Conservation (phyloP, 2,329 filamentous ascomycete genomes). For the Metarhizium guizhouense region DNA sequence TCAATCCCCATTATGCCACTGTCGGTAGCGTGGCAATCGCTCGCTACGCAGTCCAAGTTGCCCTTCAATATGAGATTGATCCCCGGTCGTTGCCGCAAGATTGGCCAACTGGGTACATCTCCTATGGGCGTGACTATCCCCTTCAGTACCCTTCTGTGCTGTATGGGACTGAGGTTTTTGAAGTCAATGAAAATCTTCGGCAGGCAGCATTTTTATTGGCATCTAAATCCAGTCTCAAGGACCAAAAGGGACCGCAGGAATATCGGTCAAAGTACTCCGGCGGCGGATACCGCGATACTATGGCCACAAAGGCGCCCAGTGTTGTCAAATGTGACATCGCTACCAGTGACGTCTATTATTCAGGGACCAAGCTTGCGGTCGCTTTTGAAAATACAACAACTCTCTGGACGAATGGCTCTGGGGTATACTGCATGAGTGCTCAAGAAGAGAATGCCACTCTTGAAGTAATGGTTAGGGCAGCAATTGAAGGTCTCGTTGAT, state of each 20-base stretch:
- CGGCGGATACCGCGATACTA: constrained; percentile 28
- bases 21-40: constrained; percentile 59
- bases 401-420: constrained; percentile 59
- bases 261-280: constrained; percentile 47
- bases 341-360: constrained; percentile 66
- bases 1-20: constrained; percentile 60
- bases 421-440: constrained; percentile 60
- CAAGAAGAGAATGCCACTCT: constrained; percentile 66
- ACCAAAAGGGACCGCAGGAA: constrained; percentile 35
- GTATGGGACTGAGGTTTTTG: constrained; percentile 64
- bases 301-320: constrained; percentile 38
- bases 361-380: constrained; percentile 48
- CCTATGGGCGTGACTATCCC: constrained; percentile 48
- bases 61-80: constrained; percentile 69
- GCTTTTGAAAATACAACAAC: constrained; percentile 57
- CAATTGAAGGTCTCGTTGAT: constrained; percentile 49
- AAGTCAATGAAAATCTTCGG: constrained; percentile 51
- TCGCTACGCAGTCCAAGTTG: constrained; percentile 63
- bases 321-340: constrained; percentile 58
- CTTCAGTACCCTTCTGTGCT: constrained; percentile 46
- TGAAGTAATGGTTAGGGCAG: constrained; percentile 53
- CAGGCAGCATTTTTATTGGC: constrained; percentile 44
- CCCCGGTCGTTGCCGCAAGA: constrained; percentile 56
- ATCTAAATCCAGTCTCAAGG: constrained; percentile 39
- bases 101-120: constrained; percentile 60